A percentile compares a stretch with the other conserved stretches of the same genome.
These are phyloP conservation scores for Corchorus olitorius DNA, from an alignment of 345 rosid genomes.

Conservation along the genomic window DNA sequence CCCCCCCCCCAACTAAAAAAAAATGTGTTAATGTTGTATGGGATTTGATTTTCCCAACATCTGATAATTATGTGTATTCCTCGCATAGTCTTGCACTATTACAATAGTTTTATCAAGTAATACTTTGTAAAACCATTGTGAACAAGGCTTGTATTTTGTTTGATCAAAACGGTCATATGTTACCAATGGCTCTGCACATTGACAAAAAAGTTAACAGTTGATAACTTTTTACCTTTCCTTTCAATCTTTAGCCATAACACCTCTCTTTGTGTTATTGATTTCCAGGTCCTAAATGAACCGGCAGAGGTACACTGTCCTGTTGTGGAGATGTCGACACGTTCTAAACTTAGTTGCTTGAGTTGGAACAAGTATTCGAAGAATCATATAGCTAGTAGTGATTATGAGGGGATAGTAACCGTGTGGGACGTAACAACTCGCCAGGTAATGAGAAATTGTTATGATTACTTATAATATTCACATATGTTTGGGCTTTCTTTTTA, in stretches of 20 bases:
- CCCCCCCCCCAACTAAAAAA: too few relatives aligned
- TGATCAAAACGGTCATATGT: conserved; percentile 2
- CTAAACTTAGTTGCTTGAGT: conserved; percentile 97
- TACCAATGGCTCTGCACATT: conserved; percentile 5
- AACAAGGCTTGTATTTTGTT: conserved; percentile 4
- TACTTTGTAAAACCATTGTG: conserved; percentile 1
- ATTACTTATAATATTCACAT: neutral
- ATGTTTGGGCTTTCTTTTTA: neutral
- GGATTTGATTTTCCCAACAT: neutral
- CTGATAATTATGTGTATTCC: neutral
- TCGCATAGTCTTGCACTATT: neutral
- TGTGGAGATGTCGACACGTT: conserved; percentile 95
- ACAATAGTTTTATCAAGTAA: neutral
- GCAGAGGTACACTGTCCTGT: conserved; percentile 82
- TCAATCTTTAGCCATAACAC: neutral
- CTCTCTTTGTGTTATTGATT: conserved; percentile 18
- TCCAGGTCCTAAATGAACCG: conserved; percentile 83
- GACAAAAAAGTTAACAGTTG: neutral
- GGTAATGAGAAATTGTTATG: conserved; percentile 40
- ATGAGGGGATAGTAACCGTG: conserved; percentile 96
- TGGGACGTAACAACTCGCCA: conserved; percentile 98
- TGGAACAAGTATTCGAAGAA: conserved; percentile 94
- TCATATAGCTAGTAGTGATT: conserved; percentile 97
- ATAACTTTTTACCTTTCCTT: neutral
- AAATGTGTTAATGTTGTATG: neutral